These are phyloP conservation scores for Panicum virgatum DNA, from an alignment of 202 grass and related monocot species.

Conservation along the genomic window DNA sequence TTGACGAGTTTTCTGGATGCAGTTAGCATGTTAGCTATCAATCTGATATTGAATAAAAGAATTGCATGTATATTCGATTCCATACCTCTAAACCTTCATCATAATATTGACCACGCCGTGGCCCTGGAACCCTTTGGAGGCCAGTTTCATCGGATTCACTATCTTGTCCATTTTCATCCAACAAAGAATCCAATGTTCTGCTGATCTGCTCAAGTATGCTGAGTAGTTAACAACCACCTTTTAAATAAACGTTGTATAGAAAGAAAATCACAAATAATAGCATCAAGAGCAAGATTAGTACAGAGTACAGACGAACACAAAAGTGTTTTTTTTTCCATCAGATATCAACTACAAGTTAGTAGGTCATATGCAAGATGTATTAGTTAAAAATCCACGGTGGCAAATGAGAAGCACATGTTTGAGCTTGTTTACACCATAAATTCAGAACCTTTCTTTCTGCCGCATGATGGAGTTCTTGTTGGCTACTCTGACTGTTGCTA, in stretches of 20 bases:
- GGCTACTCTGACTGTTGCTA: not conserved
- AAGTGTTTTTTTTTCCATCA: not conserved
- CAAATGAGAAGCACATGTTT: not conserved
- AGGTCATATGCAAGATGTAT: not conserved
- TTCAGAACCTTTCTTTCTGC: not conserved
- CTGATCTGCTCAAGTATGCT: slow-evolving; percentile 37
- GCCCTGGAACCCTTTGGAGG: slow-evolving; percentile 23
- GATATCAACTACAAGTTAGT: not conserved
- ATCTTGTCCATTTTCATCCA: slow-evolving; percentile 50
- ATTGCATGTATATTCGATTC: not conserved
- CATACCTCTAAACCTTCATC: slow-evolving; percentile 57
- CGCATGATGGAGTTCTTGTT: not conserved
- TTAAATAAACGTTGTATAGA: not conserved
- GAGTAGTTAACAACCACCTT: not conserved
- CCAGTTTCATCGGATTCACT: slow-evolving; percentile 41
- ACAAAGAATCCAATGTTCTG: slow-evolving; percentile 49
- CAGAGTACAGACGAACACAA: not conserved
- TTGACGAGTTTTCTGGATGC: slow-evolving; percentile 59
- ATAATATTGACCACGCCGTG: slow-evolving; percentile 37
- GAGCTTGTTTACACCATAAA: not conserved
- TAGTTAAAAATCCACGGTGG: not conserved
- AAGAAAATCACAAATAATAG: not conserved
- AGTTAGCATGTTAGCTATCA: slow-evolving; percentile 23
- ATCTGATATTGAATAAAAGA: not conserved
- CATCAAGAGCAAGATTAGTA: not conserved